Percentiles rank a stretch among this genome's conserved stretches.
Conservation (phyloP, 164 flowering plant genomes). For the Annona squamosa region DNA sequence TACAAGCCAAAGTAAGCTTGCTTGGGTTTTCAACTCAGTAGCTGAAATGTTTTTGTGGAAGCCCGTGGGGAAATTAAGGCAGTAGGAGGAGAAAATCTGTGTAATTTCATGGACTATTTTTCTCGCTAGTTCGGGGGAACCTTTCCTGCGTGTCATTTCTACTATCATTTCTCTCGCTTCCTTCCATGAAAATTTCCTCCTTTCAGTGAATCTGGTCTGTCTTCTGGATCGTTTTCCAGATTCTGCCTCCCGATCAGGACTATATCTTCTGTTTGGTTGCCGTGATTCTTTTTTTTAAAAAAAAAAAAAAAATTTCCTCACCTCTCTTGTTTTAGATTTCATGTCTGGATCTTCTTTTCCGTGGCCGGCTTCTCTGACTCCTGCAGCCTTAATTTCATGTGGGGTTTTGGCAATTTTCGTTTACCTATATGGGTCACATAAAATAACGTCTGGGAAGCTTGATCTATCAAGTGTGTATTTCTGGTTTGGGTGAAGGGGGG, state of each 20-base stretch:
- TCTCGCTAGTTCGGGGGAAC: not conserved
- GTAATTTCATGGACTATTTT: not conserved
- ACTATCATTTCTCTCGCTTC: not conserved
- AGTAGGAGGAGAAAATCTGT: not conserved
- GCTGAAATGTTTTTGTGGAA: not conserved
- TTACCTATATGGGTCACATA: not conserved
- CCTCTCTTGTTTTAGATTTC: not conserved
- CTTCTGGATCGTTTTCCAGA: not conserved
- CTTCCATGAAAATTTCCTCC: not conserved
- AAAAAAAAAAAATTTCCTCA: too few relatives aligned
- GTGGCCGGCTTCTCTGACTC: not conserved
- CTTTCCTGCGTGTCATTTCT: not conserved
- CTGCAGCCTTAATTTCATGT: not conserved
- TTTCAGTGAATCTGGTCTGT: not conserved
- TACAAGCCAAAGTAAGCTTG: not conserved
- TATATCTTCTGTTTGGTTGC: constrained; percentile 1
- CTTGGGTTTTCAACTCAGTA: not conserved
- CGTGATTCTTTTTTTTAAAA: not conserved
- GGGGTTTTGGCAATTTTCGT: not conserved
- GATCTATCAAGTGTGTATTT: not conserved
- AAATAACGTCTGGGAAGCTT: constrained; percentile 1
- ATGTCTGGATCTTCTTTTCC: not conserved
- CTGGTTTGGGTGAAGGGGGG: not conserved
- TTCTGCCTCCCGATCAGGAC: not conserved
- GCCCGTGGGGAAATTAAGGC: not conserved